Evolutionary conservation across 345 rosid species (phyloP), one percentile per base, ranked within the genome.

Genomic region (Camelina sativa): DNA sequence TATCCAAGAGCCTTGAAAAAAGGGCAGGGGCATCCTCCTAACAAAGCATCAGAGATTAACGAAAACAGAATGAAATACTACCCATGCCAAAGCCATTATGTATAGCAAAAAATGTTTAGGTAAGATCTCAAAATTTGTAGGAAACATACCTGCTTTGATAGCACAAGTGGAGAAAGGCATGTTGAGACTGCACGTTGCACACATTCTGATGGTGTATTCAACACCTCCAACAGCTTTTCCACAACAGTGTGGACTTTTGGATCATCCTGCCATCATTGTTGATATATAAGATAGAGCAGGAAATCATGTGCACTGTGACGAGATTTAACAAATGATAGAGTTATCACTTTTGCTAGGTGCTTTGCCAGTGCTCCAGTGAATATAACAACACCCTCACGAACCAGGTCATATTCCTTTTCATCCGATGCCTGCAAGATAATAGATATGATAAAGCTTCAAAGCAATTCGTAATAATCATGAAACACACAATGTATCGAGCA

Each of bases 151-250:
- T 82, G 83, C 76, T 89, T 92, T 43, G 99, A 92, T 58, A 72
- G 76, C 93, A 95, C 84, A 59, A 95, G 78, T 41, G 99, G 99
- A 76, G 97, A 89, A 32, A 95, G 86, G 76, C 99, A 95, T 34
- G 85, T 68, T 16, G 99, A 82, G 57, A 95, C 99, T 25, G 98
- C 99, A 50, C 96, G 92, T 68, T 95, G 99, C 80, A 95, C 99
- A 73, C 98, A 97, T 89, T 95, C 99, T 11, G 99, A 95, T 11
- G 98, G 99, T 74, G 99, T 95, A 79, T 95, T 90, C 72, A 95
- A 78, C 71, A 92, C 98, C 67, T 95, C 98, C 87, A 95, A 78
- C 85, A 95, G 84, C 84, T 92, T 95, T 73, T 95, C 99, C 67
- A 95, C 90, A 25, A 95, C 98, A 56, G 89, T 54, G 59, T 89